Evolutionary conservation across 106 monocot genomes (phyloP).

Genomic region (Dactylorhiza incarnata): DNA sequence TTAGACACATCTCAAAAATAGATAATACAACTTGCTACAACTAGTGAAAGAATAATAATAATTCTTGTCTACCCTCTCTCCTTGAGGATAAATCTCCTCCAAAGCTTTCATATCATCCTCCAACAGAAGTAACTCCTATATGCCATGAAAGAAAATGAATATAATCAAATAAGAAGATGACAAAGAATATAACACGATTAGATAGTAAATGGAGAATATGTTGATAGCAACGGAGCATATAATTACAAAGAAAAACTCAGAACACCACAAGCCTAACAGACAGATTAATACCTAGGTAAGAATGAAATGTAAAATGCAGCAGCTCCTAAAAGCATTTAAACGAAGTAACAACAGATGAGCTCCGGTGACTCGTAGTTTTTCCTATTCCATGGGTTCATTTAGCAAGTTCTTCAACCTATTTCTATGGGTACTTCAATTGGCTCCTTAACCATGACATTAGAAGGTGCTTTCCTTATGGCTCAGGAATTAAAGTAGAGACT

Average conservation of each 20-base stretch:
- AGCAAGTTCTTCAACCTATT: no score
- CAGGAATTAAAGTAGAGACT: no score
- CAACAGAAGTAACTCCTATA: constrained; percentile 81
- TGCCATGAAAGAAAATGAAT: not conserved
- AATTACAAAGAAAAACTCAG: not conserved
- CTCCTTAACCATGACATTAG: no score
- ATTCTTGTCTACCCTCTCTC: constrained; percentile 56
- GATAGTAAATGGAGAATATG: not conserved
- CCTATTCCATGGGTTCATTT: no score
- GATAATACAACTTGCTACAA: not conserved
- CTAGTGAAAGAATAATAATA: not conserved
- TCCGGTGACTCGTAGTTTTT: no score
- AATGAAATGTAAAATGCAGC: not conserved
- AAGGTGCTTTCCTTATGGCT: no score
- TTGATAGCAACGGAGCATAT: not conserved
- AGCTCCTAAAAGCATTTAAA: not conserved
- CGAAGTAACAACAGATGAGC: not conserved
- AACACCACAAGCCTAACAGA: constrained; percentile 1
- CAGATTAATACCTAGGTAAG: not conserved
- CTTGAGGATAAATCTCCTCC: constrained; percentile 99
- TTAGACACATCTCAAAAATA: constrained; percentile 10
- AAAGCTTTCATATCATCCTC: constrained; percentile 94
- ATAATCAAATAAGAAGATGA: not conserved
- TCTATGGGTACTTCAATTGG: no score
- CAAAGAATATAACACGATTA: not conserved